Percentiles rank a stretch among this genome's conserved stretches.
phyloP scores from a whole-genome alignment of 495 filamentous ascomycete genomes.

The Jackrogersella multiformis region DNA sequence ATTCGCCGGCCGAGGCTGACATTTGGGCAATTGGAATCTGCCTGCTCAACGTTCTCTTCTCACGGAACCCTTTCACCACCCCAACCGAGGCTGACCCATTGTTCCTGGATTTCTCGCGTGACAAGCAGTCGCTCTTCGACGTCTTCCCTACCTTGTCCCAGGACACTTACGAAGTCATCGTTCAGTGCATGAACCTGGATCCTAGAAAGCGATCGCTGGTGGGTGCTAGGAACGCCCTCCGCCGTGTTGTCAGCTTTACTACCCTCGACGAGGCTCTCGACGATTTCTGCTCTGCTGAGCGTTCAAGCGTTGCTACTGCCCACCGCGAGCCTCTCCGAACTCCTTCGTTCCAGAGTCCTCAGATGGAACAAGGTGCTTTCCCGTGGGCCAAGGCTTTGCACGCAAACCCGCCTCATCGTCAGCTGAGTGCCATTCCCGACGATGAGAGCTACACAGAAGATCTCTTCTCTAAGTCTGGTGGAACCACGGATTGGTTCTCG shows the following conservation, averaged over 20 bases:
- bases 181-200: slow-evolving; percentile 86
- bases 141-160: slow-evolving; percentile 99
- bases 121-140: slow-evolving; percentile 95
- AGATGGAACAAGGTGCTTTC: slow-evolving; percentile 81
- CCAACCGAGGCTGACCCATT: slow-evolving; percentile 87
- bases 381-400: slow-evolving; percentile 95
- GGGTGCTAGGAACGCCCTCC: slow-evolving; percentile 76
- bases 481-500: slow-evolving; percentile 76
- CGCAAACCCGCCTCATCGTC: slow-evolving; percentile 78
- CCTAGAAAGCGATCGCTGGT: slow-evolving; percentile 86
- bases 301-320: slow-evolving; percentile 75
- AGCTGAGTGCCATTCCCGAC: slow-evolving; percentile 87
- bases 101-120: slow-evolving; percentile 89
- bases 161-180: slow-evolving; percentile 93
- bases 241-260: slow-evolving; percentile 87
- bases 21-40: slow-evolving; percentile 96
- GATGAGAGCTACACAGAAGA: slow-evolving; percentile 82
- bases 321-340: slow-evolving; percentile 96
- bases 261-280: slow-evolving; percentile 85
- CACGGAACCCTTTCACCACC: slow-evolving; percentile 90
- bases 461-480: slow-evolving; percentile 83
- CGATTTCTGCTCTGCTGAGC: slow-evolving; percentile 90
- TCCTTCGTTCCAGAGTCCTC: slow-evolving; percentile 90
- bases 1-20: slow-evolving; percentile 93
- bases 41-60: slow-evolving; percentile 93